A percentile compares a stretch with the other conserved stretches of the same genome.
These are phyloP conservation scores for Aspergillus funiculosus DNA, from an alignment of 495 filamentous ascomycete species.

Conservation along the genomic window DNA sequence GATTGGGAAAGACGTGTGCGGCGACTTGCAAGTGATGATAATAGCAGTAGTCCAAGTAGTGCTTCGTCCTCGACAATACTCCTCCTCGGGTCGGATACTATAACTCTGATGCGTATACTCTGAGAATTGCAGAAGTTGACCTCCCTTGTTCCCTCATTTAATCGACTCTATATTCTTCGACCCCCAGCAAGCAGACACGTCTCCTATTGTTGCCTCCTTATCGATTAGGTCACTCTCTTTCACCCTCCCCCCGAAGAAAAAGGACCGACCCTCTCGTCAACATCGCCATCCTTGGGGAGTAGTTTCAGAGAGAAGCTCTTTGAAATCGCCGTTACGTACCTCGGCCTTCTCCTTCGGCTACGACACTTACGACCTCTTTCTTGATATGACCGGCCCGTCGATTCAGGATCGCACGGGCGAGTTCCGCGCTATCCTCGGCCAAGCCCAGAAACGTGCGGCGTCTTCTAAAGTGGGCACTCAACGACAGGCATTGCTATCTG, in stretches of 20 bases:
- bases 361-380: neutral
- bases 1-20: slow-evolving; percentile 11
- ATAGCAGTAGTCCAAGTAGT: no score
- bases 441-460: slow-evolving; percentile 69
- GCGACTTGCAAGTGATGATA: slow-evolving; percentile 6
- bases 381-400: slow-evolving; percentile 54
- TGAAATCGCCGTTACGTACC: no score
- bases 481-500: slow-evolving; percentile 72
- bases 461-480: slow-evolving; percentile 67
- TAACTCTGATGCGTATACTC: neutral
- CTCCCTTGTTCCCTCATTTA: neutral
- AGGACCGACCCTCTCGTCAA: neutral
- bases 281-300: no score
- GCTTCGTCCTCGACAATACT: slow-evolving; percentile 2
- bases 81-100: neutral
- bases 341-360: neutral
- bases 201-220: slow-evolving; percentile 26
- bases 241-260: neutral
- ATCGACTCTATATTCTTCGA: slow-evolving; percentile 1
- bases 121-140: neutral
- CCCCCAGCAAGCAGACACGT: slow-evolving; percentile 25
- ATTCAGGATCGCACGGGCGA: slow-evolving; percentile 97
- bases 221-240: slow-evolving; percentile 23
- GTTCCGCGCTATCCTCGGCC: slow-evolving; percentile 82
- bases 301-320: no score